A percentile compares a stretch with the other conserved stretches of the same genome.
These are phyloP conservation scores for Dichotomocladium elegans DNA, from an alignment of 371 early-diverging fungal species.

Conservation along the genomic window DNA sequence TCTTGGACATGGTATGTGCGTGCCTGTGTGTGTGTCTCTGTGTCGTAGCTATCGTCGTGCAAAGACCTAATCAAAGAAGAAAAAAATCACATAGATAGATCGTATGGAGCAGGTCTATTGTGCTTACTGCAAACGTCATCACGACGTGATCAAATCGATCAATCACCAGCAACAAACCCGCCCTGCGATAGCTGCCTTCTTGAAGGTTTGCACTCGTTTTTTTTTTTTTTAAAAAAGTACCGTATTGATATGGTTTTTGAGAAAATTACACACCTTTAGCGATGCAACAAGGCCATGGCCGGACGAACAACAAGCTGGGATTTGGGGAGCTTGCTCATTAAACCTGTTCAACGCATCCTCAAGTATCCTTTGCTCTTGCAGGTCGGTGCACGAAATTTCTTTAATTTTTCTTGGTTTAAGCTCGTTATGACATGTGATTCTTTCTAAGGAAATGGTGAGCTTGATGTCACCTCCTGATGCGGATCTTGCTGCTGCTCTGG, in stretches of 20 bases:
- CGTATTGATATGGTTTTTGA: not conserved
- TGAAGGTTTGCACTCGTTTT: slow-evolving; percentile 2
- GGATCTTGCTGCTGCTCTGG: slow-evolving; percentile 40
- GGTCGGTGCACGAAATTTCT: slow-evolving; percentile 20
- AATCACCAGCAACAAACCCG: slow-evolving; percentile 4
- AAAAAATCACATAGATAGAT: slow-evolving; percentile 27
- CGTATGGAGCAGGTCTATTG: slow-evolving; percentile 60
- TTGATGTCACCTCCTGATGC: slow-evolving; percentile 54
- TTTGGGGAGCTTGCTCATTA: slow-evolving; percentile 72
- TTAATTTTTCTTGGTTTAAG: not conserved
- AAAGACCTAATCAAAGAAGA: not conserved
- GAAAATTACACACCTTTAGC: slow-evolving; percentile 12
- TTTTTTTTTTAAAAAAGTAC: not conserved
- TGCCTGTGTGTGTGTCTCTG: too few species aligned
- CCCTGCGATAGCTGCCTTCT: slow-evolving; percentile 1
- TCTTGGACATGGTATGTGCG: slow-evolving; percentile 46
- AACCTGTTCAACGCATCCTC: slow-evolving; percentile 85
- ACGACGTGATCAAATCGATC: slow-evolving; percentile 57
- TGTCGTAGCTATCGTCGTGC: too few species aligned
- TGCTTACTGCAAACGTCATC: slow-evolving; percentile 77
- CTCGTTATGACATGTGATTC: too few species aligned
- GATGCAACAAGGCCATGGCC: slow-evolving; percentile 49
- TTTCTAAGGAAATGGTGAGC: slow-evolving; percentile 66
- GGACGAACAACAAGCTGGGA: slow-evolving; percentile 81
- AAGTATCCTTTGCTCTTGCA: slow-evolving; percentile 78